Evolutionary conservation across 116 monocot species (phyloP).

Genomic region (Iris pallida): DNA sequence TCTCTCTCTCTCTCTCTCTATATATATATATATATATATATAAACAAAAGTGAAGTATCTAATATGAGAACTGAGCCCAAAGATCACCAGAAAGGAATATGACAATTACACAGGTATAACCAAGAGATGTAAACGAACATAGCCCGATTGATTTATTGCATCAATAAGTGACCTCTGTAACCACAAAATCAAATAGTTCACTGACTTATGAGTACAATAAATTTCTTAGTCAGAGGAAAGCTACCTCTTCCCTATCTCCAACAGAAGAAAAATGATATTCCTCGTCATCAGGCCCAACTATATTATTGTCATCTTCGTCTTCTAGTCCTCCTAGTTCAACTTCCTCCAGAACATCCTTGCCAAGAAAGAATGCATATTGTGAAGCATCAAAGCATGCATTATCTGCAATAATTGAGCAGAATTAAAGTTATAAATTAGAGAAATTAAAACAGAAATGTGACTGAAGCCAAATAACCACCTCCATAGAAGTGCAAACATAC

Average conservation of each 20-base stretch:
- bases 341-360: slow-evolving; percentile 58
- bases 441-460: neutral
- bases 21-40: too few species aligned
- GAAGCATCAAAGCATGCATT: slow-evolving; percentile 67
- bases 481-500: neutral
- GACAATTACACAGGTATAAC: too few species aligned
- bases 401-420: slow-evolving; percentile 22
- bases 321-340: slow-evolving; percentile 75
- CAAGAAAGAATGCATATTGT: slow-evolving; percentile 83
- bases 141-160: too few species aligned
- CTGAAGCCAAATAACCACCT: neutral
- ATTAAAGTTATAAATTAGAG: neutral
- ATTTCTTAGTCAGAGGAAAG: neutral
- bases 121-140: too few species aligned
- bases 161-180: too few species aligned
- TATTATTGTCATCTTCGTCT: slow-evolving; percentile 35
- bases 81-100: too few species aligned
- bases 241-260: slow-evolving; percentile 56
- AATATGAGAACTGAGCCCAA: too few species aligned
- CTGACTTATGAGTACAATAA: too few species aligned
- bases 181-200: too few species aligned
- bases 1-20: too few species aligned
- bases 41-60: too few species aligned
- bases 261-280: slow-evolving; percentile 42
- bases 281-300: slow-evolving; percentile 33